Base-by-base conservation (phyloP, 1,139 yeast genomes). In the Suhomyces chickasaworum region DNA sequence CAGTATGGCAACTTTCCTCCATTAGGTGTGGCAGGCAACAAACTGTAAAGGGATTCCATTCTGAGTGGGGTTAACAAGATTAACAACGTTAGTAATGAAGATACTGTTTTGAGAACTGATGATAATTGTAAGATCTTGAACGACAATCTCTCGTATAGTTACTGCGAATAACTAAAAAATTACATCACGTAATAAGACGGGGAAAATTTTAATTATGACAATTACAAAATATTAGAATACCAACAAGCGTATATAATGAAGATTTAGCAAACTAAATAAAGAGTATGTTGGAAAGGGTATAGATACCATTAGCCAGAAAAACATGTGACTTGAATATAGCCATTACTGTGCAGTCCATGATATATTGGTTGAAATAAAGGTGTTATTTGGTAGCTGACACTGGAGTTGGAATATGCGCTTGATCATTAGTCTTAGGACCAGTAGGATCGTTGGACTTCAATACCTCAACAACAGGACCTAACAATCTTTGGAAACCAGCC, bases 381-480 rank as follows among this genome's bases (percentile, higher is more conserved):
- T 25, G 17, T 40, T 31, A 40, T 17, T 34, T 25, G 25, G 38
- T 18, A 7, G 43, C 38, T 16, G 38, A 10, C 12, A 40, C 27
- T 17, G 43, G 30, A 4, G 42, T 31, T 23, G 36, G 42, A 23
- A 22, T 17, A 30, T 32, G 42, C 25, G 27, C 29, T 21, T 21
- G 37, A 4, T 35, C 37, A 12, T n/a, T 35, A 21, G 37, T 10
- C 18, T 22, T 35, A 2, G 44, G 21, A 16, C 54, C 56, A 9
- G 91, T 86, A 44, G 96, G 96, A 64, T 88, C 96, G 61, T 86
- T 89, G 52, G 84, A 75, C 68, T 86, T 86, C 64, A 89, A 77
- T 23, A 86, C 88, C 47, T 81, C 87, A 20, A 90, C 95, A 1
- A 89, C 97, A 31, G 96, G 96, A 2, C 99, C 99, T 55, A 93